A percentile compares a stretch with the other conserved stretches of the same genome.
Evolutionary conservation across 768 basidiomycete genomes (phyloP).

Genomic region (Amanita brunnescens): DNA sequence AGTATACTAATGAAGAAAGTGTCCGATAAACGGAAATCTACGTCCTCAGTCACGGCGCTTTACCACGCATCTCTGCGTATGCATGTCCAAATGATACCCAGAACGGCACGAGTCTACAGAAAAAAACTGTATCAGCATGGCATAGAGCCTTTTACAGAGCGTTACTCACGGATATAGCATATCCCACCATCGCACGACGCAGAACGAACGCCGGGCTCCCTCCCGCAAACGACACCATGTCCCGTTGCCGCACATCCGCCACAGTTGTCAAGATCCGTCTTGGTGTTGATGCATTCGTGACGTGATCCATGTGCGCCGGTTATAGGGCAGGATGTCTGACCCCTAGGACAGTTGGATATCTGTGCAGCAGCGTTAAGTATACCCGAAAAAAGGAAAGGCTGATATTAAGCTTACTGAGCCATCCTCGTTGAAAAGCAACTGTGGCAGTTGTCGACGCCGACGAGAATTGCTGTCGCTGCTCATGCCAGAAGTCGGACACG

Average conservation of each 20-base stretch:
- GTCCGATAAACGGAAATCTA: not conserved
- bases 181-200: slow-evolving; percentile 11
- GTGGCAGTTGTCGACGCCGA: not conserved
- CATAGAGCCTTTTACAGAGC: not conserved
- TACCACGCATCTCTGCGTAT: not conserved
- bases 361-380: not conserved
- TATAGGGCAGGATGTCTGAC: slow-evolving; percentile 10
- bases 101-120: slow-evolving; percentile 1
- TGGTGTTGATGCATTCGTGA: slow-evolving; percentile 13
- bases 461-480: not conserved
- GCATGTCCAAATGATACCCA: not conserved
- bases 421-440: not conserved
- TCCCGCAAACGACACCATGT: slow-evolving; percentile 11
- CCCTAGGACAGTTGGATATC: slow-evolving; percentile 5
- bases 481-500: not conserved
- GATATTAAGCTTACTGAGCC: not conserved
- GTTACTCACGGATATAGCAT: slow-evolving; percentile 13
- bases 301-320: not conserved
- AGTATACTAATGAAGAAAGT: no score
- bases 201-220: slow-evolving; percentile 11
- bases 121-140: not conserved
- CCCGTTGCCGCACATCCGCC: slow-evolving; percentile 14
- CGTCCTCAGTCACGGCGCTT: not conserved
- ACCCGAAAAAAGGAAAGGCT: no score
- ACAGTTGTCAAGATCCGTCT: slow-evolving; percentile 14